A percentile compares a stretch with the other conserved stretches of the same genome.
phyloP scores from a whole-genome alignment of 2,329 filamentous ascomycete genomes.

The Septoria linicola region DNA sequence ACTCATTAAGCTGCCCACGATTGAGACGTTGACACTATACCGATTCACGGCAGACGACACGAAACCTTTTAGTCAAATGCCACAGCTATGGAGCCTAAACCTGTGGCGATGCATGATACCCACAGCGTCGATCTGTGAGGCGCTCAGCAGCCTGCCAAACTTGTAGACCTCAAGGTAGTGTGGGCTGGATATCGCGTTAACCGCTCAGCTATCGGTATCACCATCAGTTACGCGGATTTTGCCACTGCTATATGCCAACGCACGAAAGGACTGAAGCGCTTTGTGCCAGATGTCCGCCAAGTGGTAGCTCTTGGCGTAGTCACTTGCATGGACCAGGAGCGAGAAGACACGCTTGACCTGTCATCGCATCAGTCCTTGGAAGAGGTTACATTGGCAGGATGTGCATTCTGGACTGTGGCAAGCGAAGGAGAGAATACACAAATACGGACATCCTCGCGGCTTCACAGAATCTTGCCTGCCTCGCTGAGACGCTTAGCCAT shows the following conservation, averaged over 20 bases:
- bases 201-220: no score
- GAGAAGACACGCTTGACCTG: background rate
- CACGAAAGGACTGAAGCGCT: background rate
- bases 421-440: background rate
- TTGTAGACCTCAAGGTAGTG: background rate
- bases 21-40: slow-evolving; percentile 11
- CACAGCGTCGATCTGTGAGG: background rate
- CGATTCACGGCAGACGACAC: background rate
- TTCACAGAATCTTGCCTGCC: background rate
- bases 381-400: background rate
- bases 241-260: background rate
- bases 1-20: slow-evolving; percentile 3
- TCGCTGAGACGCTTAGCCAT: background rate
- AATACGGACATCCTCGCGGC: background rate
- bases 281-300: background rate
- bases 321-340: background rate
- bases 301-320: background rate
- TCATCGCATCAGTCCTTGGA: background rate
- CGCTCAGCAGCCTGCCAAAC: background rate
- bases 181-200: no score
- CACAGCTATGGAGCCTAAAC: background rate
- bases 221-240: background rate
- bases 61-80: background rate
- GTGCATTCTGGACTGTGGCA: background rate
- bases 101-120: background rate